Evolutionary conservation across 1,284 basidiomycete species (phyloP).

Genomic region (Moesziomyces sp.): DNA sequence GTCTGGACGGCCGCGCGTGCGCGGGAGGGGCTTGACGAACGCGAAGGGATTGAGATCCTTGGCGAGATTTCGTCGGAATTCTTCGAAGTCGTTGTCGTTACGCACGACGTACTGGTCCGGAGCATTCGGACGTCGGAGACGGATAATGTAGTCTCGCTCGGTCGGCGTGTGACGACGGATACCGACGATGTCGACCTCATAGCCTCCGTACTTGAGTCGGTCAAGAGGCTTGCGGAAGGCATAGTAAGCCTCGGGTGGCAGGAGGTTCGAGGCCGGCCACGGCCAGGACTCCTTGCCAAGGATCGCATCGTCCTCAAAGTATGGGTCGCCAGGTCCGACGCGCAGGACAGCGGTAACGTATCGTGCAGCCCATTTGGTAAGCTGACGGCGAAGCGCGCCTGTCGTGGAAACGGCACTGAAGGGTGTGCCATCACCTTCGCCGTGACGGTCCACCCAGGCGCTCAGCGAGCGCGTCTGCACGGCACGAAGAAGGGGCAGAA

Average conservation of each 20-base stretch:
- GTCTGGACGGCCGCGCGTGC: slow-evolving; percentile 45
- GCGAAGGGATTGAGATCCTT: slow-evolving; percentile 55
- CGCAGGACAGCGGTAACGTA: slow-evolving; percentile 59
- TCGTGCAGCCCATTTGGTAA: slow-evolving; percentile 52
- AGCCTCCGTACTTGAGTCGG: slow-evolving; percentile 59
- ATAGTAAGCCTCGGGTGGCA: slow-evolving; percentile 61
- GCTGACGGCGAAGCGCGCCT: slow-evolving; percentile 29
- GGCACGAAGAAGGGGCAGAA: slow-evolving; percentile 59
- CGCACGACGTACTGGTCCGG: slow-evolving; percentile 59
- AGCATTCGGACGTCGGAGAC: slow-evolving; percentile 59
- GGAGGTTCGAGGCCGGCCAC: slow-evolving; percentile 57
- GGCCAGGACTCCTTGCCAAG: slow-evolving; percentile 51
- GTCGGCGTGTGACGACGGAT: slow-evolving; percentile 40
- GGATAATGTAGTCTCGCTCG: slow-evolving; percentile 58
- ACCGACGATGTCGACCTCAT: slow-evolving; percentile 62
- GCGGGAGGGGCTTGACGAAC: slow-evolving; percentile 57
- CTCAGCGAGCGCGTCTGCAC: slow-evolving; percentile 60
- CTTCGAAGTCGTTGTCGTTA: slow-evolving; percentile 62
- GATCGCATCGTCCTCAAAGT: slow-evolving; percentile 40
- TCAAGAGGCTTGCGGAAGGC: slow-evolving; percentile 59
- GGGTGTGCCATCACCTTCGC: slow-evolving; percentile 60
- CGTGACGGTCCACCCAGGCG: slow-evolving; percentile 57
- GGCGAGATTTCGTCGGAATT: slow-evolving; percentile 54
- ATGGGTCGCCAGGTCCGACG: slow-evolving; percentile 53
- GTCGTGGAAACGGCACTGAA: slow-evolving; percentile 53